phyloP scores from a whole-genome alignment of 2,329 filamentous ascomycete species.

The Botryotinia calthae region DNA sequence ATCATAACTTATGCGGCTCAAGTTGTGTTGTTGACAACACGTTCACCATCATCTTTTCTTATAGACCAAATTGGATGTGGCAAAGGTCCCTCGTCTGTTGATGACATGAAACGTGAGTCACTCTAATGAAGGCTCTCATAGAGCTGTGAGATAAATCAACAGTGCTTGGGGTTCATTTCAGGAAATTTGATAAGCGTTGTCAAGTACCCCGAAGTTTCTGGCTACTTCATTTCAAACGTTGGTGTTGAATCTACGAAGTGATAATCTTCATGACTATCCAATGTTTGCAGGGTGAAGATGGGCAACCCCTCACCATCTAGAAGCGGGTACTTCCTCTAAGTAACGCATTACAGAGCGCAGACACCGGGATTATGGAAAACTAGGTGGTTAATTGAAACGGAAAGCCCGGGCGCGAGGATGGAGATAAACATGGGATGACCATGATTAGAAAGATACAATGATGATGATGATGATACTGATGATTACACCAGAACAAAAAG shows the following conservation, averaged over 20 bases:
- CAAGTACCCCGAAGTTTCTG: accelerated
- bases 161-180: neutral
- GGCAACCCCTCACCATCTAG: too few species aligned
- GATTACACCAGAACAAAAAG: neutral
- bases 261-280: neutral
- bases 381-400: too few species aligned
- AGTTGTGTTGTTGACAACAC: too few species aligned
- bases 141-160: neutral
- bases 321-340: too few species aligned
- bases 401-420: too few species aligned
- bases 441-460: neutral
- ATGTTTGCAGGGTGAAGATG: too few species aligned
- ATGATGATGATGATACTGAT: neutral
- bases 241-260: neutral
- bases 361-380: too few species aligned
- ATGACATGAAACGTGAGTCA: neutral
- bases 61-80: neutral
- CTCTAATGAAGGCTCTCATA: neutral
- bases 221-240: neutral
- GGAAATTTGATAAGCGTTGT: neutral
- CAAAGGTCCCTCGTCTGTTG: neutral
- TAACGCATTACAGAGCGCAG: too few species aligned
- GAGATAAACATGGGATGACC: too few species aligned
- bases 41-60: neutral
- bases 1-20: too few species aligned